phyloP scores from a whole-genome alignment of 1,139 yeast genomes.

The Candida sp. region DNA sequence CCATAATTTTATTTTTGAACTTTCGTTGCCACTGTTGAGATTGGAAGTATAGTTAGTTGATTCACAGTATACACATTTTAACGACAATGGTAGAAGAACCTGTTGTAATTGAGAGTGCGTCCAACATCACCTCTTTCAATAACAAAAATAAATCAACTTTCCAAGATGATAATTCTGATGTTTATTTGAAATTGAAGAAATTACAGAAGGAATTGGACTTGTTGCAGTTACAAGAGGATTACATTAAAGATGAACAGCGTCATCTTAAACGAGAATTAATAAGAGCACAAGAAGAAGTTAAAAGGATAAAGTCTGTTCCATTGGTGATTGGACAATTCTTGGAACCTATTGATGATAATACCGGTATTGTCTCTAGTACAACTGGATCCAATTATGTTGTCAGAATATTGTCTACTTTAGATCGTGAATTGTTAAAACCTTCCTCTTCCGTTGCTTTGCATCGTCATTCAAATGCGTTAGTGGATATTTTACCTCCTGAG shows the following conservation, averaged over 20 bases:
- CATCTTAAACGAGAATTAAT: slow-evolving; percentile 91
- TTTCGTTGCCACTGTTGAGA: slow-evolving; percentile 6
- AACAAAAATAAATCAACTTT: slow-evolving; percentile 9
- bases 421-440: slow-evolving; percentile 91
- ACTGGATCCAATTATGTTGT: slow-evolving; percentile 98
- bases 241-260: slow-evolving; percentile 96
- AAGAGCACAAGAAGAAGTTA: slow-evolving; percentile 98
- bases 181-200: slow-evolving; percentile 79
- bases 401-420: slow-evolving; percentile 88
- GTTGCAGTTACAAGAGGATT: slow-evolving; percentile 85
- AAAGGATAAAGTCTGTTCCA: slow-evolving; percentile 96
- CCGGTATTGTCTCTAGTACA: slow-evolving; percentile 96
- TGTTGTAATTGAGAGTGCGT: slow-evolving; percentile 5
- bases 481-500: slow-evolving; percentile 97
- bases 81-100: slow-evolving; percentile 6
- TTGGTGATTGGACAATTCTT: slow-evolving; percentile 96
- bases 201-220: slow-evolving; percentile 88
- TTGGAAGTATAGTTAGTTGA: background rate
- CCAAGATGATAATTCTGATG: slow-evolving; percentile 51
- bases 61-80: background rate
- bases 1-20: background rate
- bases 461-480: slow-evolving; percentile 97
- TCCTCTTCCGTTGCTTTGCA: slow-evolving; percentile 96
- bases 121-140: slow-evolving; percentile 5
- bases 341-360: slow-evolving; percentile 95